A percentile compares a stretch with the other conserved stretches of the same genome.
Evolutionary conservation across 768 basidiomycete genomes (phyloP).

Genomic region (Daedalea quercina): DNA sequence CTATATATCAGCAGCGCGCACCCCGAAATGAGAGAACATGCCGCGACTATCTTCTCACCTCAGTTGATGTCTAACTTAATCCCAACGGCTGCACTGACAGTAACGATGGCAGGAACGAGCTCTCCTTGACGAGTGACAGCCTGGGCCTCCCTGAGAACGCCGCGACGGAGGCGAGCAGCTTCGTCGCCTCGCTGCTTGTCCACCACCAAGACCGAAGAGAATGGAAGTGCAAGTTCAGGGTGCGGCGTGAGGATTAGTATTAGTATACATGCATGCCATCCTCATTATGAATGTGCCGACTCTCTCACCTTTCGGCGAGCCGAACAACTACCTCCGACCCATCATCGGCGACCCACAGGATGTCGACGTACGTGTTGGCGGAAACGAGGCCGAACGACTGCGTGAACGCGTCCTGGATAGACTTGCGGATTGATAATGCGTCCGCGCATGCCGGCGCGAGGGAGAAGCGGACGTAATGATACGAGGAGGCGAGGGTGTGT

Average conservation of each 20-base stretch:
- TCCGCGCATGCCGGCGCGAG: constrained; percentile 34
- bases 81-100: constrained; percentile 10
- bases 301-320: constrained; percentile 31
- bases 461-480: constrained; percentile 43
- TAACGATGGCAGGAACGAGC: constrained; percentile 24
- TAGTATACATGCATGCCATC: background rate
- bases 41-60: background rate
- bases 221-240: background rate
- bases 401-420: constrained; percentile 46
- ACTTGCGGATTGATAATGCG: constrained; percentile 41
- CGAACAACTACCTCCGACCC: constrained; percentile 37
- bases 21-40: background rate
- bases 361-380: constrained; percentile 48
- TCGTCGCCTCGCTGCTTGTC: constrained; percentile 22
- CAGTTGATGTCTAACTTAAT: background rate
- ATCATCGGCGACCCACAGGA: constrained; percentile 44
- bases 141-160: constrained; percentile 15
- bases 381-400: constrained; percentile 50
- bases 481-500: constrained; percentile 6
- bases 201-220: background rate
- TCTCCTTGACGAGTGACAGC: constrained; percentile 23
- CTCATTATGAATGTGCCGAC: no score
- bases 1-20: no score
- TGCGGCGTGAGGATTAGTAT: background rate
- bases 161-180: constrained; percentile 23